These are phyloP conservation scores for Golubevia sp. DNA, from an alignment of 1,284 basidiomycete genomes.

Conservation along the genomic window DNA sequence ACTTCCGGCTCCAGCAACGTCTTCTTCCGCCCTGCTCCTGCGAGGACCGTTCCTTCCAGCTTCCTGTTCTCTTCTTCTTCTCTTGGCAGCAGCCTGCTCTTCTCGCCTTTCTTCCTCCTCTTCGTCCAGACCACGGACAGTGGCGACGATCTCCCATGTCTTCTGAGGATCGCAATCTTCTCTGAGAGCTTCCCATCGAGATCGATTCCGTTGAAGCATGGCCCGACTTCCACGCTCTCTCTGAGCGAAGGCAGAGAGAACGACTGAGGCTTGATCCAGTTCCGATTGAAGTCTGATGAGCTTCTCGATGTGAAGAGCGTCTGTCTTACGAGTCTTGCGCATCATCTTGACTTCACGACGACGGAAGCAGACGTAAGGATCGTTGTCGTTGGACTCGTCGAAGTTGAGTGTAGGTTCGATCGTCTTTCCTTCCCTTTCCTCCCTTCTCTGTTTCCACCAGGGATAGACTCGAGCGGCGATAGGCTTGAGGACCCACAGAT, in stretches of 20 bases:
- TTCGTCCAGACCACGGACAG: slow-evolving; percentile 43
- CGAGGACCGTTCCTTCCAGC: too few relatives aligned
- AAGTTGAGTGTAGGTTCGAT: slow-evolving; percentile 61
- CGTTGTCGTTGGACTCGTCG: slow-evolving; percentile 90
- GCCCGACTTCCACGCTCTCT: slow-evolving; percentile 51
- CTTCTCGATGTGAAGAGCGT: slow-evolving; percentile 56
- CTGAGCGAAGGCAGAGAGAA: slow-evolving; percentile 46
- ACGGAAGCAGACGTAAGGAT: slow-evolving; percentile 98
- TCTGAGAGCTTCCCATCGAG: slow-evolving; percentile 40
- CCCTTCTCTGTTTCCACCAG: slow-evolving; percentile 53
- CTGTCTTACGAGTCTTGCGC: slow-evolving; percentile 78
- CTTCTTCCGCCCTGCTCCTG: slow-evolving; percentile 8
- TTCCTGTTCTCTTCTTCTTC: neutral
- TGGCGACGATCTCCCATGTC: slow-evolving; percentile 43
- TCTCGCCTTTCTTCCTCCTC: slow-evolving; percentile 21
- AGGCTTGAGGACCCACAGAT: slow-evolving; percentile 44
- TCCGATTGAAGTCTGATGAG: slow-evolving; percentile 52
- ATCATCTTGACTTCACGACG: slow-evolving; percentile 91
- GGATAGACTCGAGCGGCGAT: slow-evolving; percentile 55
- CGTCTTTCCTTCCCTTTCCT: slow-evolving; percentile 44
- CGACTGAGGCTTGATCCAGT: slow-evolving; percentile 36
- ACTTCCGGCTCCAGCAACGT: neutral
- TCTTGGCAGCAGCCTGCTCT: neutral
- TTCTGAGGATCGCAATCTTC: slow-evolving; percentile 52
- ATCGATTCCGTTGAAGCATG: slow-evolving; percentile 27